phyloP scores from a whole-genome alignment of 345 rosid genomes.

The Linum tenue region DNA sequence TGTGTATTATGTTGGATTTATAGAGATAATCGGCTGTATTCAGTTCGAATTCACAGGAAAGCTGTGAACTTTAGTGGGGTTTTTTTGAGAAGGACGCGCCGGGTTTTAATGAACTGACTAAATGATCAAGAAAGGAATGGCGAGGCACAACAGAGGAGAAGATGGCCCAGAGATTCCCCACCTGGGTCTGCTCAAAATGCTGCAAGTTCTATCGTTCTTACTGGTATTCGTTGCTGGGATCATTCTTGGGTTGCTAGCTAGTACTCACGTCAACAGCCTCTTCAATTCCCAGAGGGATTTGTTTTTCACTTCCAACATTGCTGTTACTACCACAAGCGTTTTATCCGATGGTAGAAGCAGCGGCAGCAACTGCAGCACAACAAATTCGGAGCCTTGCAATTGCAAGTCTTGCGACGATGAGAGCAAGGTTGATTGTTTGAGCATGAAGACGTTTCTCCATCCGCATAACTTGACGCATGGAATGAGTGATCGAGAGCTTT shows the following conservation, averaged over 20 bases:
- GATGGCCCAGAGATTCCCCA: slow-evolving; percentile 18
- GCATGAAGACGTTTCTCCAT: slow-evolving; percentile 36
- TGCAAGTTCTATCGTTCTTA: slow-evolving; percentile 59
- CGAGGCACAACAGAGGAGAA: slow-evolving; percentile 39
- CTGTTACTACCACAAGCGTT: slow-evolving; percentile 13
- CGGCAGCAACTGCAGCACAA: neutral
- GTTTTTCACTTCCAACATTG: slow-evolving; percentile 29
- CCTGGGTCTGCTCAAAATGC: slow-evolving; percentile 53
- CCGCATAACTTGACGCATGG: slow-evolving; percentile 47
- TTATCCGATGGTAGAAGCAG: slow-evolving; percentile 19
- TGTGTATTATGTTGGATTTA: no score
- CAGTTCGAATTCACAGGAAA: no score
- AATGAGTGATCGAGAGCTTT: slow-evolving; percentile 54
- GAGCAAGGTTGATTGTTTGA: slow-evolving; percentile 32
- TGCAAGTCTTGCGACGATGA: slow-evolving; percentile 23
- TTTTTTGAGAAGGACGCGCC: no score
- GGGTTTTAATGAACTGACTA: no score
- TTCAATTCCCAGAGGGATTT: slow-evolving; percentile 42
- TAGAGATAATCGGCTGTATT: no score
- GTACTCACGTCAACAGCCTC: slow-evolving; percentile 53
- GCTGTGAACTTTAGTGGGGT: no score
- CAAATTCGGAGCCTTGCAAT: neutral
- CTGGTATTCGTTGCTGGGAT: slow-evolving; percentile 76
- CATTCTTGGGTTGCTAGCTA: slow-evolving; percentile 59
- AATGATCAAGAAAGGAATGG: slow-evolving; percentile 14